Evolutionary conservation across 2,329 filamentous ascomycete genomes (phyloP), one percentile per base, ranked within the genome.

Genomic region (Paracoccidioides brasiliensis): DNA sequence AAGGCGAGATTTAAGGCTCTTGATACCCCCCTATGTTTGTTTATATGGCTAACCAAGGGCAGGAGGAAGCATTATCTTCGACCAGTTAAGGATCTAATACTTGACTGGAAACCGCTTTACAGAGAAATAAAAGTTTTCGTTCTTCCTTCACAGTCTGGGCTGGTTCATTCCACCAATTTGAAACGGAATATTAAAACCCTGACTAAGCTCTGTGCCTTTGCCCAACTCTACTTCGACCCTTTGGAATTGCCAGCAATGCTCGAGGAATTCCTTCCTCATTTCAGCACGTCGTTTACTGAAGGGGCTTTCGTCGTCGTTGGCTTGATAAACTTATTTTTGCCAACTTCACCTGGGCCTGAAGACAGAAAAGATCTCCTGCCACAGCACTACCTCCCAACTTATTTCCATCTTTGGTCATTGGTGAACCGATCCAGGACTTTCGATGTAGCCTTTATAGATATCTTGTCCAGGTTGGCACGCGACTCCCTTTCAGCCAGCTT

Each of bases 41-140:
- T 22, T 22, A 48, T 57, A 64, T 69, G 59, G 69, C 69, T 66
- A 53, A 59, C 58, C 56, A 59, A 51, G 60, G 55, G 32, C 61
- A 93, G 89, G 73, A 90, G 91, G 67, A 95, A 94, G 69, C 91
- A 97, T 72, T 97, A 97, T 70, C 80, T 98, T 38, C 90, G 88
- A 62, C 89, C 91, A 1, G 84, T 86, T 56, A 88, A 90, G 61
- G 94, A 98, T 66, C 77, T 98, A n/a, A 78, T 80, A 10, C 80
- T 98, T 58, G 91, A 98, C 69, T 98, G 93, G 93, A 82, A 83
- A 63, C 91, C 90, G 6, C 76, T 98, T 35, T 98, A 88, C 81
- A 86, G 89, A 64, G 91, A 97, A 69, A 76, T 97, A 63, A 97
- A 96, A 75, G 80, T 85, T 45, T 85, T 96, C 67, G 88, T 96